Conservation (phyloP, 2,329 filamentous ascomycete species). For the Colletotrichum euphorbiae region DNA sequence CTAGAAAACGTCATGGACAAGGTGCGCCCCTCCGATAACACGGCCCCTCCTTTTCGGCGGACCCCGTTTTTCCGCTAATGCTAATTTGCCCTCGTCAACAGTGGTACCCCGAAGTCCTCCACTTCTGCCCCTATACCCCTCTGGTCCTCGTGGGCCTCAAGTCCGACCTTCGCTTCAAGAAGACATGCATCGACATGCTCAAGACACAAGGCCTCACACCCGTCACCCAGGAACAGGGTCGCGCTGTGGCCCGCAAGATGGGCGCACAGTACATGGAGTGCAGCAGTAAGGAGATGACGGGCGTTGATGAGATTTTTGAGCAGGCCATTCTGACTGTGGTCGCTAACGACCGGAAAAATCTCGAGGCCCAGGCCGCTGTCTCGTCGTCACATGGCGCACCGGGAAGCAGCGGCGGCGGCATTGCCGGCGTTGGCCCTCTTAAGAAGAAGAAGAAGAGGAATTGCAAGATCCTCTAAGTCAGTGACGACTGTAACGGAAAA, state of each 20-base stretch:
- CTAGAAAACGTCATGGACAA: slow-evolving; percentile 99
- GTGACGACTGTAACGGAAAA: slow-evolving; percentile 29
- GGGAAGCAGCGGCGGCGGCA: slow-evolving; percentile 47
- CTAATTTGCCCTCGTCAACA: slow-evolving; percentile 52
- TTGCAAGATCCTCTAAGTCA: slow-evolving; percentile 79
- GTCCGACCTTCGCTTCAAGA: slow-evolving; percentile 94
- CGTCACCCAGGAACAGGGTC: slow-evolving; percentile 90
- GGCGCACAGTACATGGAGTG: slow-evolving; percentile 96
- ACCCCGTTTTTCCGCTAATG: slow-evolving; percentile 44
- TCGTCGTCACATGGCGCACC: slow-evolving; percentile 51
- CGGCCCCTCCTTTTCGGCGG: slow-evolving; percentile 20
- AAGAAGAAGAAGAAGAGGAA: slow-evolving; percentile 88
- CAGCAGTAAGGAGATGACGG: slow-evolving; percentile 96
- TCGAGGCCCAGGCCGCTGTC: slow-evolving; percentile 60
- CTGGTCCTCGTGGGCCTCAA: slow-evolving; percentile 96
- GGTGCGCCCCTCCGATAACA: slow-evolving; percentile 62
- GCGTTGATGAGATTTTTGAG: slow-evolving; percentile 97
- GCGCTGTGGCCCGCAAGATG: slow-evolving; percentile 92
- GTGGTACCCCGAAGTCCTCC: slow-evolving; percentile 99
- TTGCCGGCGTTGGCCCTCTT: slow-evolving; percentile 59
- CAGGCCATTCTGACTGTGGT: slow-evolving; percentile 91
- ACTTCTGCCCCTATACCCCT: slow-evolving; percentile 98
- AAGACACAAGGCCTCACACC: slow-evolving; percentile 97
- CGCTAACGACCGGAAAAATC: slow-evolving; percentile 77
- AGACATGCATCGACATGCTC: slow-evolving; percentile 97